Evolutionary conservation across 768 basidiomycete species (phyloP).

Genomic region (Agaricus bisporus): DNA sequence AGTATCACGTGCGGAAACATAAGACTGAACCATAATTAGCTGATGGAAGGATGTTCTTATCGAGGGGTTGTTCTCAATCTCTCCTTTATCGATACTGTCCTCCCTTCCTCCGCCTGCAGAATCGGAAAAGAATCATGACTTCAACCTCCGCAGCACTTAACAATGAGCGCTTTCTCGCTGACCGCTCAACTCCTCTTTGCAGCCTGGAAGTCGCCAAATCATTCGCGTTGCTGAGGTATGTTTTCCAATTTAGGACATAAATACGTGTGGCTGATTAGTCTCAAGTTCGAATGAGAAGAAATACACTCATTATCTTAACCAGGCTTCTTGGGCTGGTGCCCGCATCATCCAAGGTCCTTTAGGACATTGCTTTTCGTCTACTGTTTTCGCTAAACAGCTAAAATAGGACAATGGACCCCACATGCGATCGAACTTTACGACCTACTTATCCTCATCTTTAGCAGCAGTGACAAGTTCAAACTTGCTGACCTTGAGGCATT

Average conservation of each 20-base stretch:
- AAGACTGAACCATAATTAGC: too few relatives aligned
- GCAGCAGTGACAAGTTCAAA: slow-evolving; percentile 38
- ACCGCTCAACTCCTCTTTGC: slow-evolving; percentile 72
- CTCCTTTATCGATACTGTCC: slow-evolving; percentile 12
- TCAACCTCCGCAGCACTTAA: slow-evolving; percentile 20
- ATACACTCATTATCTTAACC: slow-evolving; percentile 66
- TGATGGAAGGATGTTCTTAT: neutral
- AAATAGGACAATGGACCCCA: slow-evolving; percentile 67
- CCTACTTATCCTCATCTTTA: slow-evolving; percentile 65
- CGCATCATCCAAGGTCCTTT: slow-evolving; percentile 62
- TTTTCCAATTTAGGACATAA: slow-evolving; percentile 1
- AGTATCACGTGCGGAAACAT: too few relatives aligned
- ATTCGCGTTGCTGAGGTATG: slow-evolving; percentile 63
- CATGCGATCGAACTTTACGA: slow-evolving; percentile 65
- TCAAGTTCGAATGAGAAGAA: slow-evolving; percentile 66
- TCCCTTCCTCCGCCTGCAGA: slow-evolving; percentile 7
- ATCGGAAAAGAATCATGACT: slow-evolving; percentile 20
- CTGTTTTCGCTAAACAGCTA: neutral
- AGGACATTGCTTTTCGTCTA: neutral
- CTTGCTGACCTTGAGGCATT: slow-evolving; percentile 52
- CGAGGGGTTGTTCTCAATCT: slow-evolving; percentile 2
- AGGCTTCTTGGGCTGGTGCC: slow-evolving; percentile 81
- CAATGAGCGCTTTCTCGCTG: slow-evolving; percentile 66
- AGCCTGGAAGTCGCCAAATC: slow-evolving; percentile 61
- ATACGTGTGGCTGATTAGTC: slow-evolving; percentile 3